These are phyloP conservation scores for Tuber brumale DNA, from an alignment of 495 filamentous ascomycete species.

Conservation along the genomic window DNA sequence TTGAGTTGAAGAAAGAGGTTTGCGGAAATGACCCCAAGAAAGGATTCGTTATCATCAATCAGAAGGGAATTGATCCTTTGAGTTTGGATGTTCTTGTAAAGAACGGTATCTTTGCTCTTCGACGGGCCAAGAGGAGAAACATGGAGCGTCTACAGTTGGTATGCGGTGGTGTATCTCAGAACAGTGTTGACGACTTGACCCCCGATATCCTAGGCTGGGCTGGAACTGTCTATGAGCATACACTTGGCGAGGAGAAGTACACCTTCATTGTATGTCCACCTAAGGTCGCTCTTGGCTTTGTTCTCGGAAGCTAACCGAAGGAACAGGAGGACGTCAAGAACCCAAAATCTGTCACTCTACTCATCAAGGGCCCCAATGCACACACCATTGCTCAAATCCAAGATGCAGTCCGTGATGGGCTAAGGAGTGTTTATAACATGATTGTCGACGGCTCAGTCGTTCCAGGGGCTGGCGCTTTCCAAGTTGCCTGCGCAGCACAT, in stretches of 20 bases:
- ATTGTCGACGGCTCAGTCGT: conserved; percentile 94
- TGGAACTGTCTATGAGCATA: conserved; percentile 92
- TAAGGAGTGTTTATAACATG: conserved; percentile 95
- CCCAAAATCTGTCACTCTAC: conserved; percentile 93
- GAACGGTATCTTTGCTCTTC: conserved; percentile 91
- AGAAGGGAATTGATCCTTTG: conserved; percentile 97
- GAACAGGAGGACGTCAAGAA: conserved; percentile 86
- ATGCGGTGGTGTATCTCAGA: conserved; percentile 83
- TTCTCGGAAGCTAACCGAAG: conserved; percentile 26
- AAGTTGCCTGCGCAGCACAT: conserved; percentile 87
- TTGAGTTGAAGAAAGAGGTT: conserved; percentile 95
- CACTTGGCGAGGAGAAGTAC: conserved; percentile 97
- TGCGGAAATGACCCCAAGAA: conserved; percentile 93
- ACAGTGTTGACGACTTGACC: conserved; percentile 88
- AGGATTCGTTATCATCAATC: conserved; percentile 96
- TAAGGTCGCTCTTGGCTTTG: not conserved
- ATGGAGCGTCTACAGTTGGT: conserved; percentile 97
- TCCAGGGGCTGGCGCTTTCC: conserved; percentile 91
- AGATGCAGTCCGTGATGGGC: conserved; percentile 92
- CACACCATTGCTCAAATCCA: conserved; percentile 95
- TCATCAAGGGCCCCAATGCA: conserved; percentile 95
- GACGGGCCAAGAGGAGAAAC: conserved; percentile 92
- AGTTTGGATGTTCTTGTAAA: conserved; percentile 93
- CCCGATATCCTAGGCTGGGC: conserved; percentile 94
- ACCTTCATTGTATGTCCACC: conserved; percentile 64